A percentile compares a stretch with the other conserved stretches of the same genome.
Conservation (phyloP, 352 stramenopile species). For the Phytophthora vignae region DNA sequence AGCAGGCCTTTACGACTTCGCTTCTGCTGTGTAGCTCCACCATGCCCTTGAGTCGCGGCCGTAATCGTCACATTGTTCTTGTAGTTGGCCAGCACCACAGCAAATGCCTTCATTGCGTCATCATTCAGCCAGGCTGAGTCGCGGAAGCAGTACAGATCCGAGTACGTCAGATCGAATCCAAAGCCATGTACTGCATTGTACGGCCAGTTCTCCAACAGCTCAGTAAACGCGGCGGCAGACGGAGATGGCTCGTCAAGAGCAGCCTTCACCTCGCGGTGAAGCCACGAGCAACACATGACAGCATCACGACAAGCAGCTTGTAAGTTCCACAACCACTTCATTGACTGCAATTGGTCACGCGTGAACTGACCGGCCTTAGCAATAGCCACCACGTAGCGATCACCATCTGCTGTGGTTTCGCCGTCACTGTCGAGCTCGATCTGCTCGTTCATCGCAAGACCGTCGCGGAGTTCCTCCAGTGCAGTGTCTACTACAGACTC, state of each 20-base stretch:
- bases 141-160: slow-evolving; percentile 14
- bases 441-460: too few species aligned
- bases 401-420: background rate
- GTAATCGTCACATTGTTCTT: background rate
- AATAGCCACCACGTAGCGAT: background rate
- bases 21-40: background rate
- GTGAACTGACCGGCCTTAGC: background rate
- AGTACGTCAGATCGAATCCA: slow-evolving; percentile 9
- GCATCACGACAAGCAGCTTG: too few species aligned
- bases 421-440: background rate
- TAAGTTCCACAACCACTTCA: slow-evolving; percentile 1
- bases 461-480: too few species aligned
- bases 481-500: too few species aligned
- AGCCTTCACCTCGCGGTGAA: too few species aligned
- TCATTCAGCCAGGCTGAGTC: background rate
- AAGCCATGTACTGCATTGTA: background rate
- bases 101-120: slow-evolving; percentile 5
- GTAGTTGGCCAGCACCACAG: background rate
- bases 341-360: slow-evolving; percentile 1
- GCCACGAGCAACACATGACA: too few species aligned
- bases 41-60: background rate
- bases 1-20: too few species aligned
- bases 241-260: too few species aligned
- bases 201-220: slow-evolving; percentile 3
- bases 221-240: too few species aligned